Percentiles rank a stretch among this genome's conserved stretches.
phyloP scores from a whole-genome alignment of 2,329 filamentous ascomycete genomes.

The Aphanoascus verrucosus region DNA sequence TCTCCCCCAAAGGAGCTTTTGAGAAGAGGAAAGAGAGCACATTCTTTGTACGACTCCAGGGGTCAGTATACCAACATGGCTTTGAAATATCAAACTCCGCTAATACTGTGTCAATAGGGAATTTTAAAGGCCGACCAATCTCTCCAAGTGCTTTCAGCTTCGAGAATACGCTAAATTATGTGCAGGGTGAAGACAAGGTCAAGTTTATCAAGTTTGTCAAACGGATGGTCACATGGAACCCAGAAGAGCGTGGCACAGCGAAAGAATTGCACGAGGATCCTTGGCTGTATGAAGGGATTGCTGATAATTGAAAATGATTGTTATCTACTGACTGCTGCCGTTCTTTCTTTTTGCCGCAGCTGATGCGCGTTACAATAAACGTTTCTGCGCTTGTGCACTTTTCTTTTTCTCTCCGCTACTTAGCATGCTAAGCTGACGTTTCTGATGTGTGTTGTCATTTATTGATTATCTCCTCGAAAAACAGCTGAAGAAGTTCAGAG shows the following conservation, averaged over 20 bases:
- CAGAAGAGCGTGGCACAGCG: conserved; percentile 25
- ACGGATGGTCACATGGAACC: conserved; percentile 26
- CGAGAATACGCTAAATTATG: conserved; percentile 14
- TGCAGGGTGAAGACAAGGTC: conserved; percentile 23
- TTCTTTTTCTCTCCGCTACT: too few species aligned
- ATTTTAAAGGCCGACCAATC: background rate
- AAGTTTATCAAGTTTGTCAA: conserved; percentile 25
- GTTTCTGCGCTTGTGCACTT: too few species aligned
- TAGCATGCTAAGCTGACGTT: too few species aligned
- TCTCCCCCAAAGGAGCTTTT: conserved; percentile 14
- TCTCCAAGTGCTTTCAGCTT: background rate
- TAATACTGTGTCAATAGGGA: background rate
- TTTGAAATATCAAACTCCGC: background rate
- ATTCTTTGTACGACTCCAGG: conserved; percentile 20
- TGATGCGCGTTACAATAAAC: too few species aligned
- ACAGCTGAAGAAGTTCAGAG: too few species aligned
- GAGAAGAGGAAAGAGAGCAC: conserved; percentile 7
- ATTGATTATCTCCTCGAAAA: too few species aligned
- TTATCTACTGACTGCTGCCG: too few species aligned
- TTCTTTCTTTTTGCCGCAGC: too few species aligned
- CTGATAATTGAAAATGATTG: background rate
- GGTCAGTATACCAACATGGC: conserved; percentile 18
- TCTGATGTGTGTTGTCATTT: too few species aligned
- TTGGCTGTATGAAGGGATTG: conserved; percentile 5
- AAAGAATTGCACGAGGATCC: conserved; percentile 25